Conservation (phyloP, 2,329 filamentous ascomycete species). For the Fusarium verticillioides region DNA sequence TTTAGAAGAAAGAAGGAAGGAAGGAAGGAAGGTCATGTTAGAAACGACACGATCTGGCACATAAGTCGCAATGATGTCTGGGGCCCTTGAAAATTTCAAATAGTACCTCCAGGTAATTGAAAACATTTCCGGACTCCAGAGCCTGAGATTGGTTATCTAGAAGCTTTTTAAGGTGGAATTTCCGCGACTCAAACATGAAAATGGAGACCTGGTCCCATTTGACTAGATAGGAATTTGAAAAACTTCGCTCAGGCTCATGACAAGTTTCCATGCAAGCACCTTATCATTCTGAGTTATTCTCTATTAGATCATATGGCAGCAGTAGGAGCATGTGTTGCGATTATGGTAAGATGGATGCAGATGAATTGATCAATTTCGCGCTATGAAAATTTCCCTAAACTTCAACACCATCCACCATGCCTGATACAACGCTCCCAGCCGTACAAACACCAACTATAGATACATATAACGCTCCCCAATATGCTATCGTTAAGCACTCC, state of each 20-base stretch:
- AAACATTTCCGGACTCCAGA: neutral
- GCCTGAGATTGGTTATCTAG: too few relatives aligned
- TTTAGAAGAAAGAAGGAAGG: neutral
- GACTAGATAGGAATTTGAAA: neutral
- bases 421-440: neutral
- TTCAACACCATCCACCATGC: neutral
- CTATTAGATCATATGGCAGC: neutral
- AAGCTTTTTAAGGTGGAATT: neutral
- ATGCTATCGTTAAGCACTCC: neutral
- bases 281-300: neutral
- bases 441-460: neutral
- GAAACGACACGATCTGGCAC: neutral
- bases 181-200: neutral
- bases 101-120: neutral
- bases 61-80: neutral
- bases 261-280: neutral
- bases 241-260: neutral
- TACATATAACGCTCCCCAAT: neutral
- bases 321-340: neutral
- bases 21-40: neutral
- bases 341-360: neutral
- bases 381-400: neutral
- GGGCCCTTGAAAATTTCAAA: neutral
- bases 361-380: neutral
- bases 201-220: neutral